Percentiles rank a stretch among this genome's conserved stretches.
Evolutionary conservation across 1,284 basidiomycete genomes (phyloP).

Genomic region (Ustilago crameri): DNA sequence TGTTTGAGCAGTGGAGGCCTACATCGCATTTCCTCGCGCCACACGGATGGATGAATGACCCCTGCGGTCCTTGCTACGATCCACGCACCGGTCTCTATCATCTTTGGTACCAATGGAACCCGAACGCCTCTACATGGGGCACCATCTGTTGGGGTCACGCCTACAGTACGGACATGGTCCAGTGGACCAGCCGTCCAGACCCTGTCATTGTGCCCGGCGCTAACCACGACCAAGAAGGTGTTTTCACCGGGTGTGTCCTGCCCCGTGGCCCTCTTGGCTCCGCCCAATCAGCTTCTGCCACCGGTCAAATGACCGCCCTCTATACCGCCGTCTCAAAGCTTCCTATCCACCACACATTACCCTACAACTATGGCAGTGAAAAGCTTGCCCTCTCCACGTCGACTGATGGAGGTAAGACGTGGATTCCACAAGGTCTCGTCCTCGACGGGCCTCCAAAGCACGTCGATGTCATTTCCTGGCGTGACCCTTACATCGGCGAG

Average conservation of each 20-base stretch:
- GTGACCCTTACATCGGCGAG: conserved; percentile 49
- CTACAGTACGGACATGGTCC: conserved; percentile 45
- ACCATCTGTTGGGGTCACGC: conserved; percentile 58
- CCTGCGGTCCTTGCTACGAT: conserved; percentile 53
- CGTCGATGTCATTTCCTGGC: conserved; percentile 52
- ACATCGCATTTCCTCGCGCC: conserved; percentile 53
- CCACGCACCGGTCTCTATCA: conserved; percentile 45
- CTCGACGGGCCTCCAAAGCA: conserved; percentile 44
- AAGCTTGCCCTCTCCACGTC: conserved; percentile 54
- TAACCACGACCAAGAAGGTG: conserved; percentile 51
- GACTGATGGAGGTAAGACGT: conserved; percentile 46
- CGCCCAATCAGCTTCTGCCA: conserved; percentile 13
- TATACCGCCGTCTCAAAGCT: conserved; percentile 58
- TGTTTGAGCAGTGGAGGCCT: conserved; percentile 49
- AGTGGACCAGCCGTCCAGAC: conserved; percentile 44
- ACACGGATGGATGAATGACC: conserved; percentile 61
- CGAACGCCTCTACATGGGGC: conserved; percentile 52
- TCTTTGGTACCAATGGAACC: conserved; percentile 58
- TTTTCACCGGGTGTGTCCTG: conserved; percentile 57
- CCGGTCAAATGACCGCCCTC: conserved; percentile 45
- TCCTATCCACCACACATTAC: conserved; percentile 53
- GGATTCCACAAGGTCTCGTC: conserved; percentile 37
- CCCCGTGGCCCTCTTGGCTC: conserved; percentile 33
- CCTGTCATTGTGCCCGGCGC: conserved; percentile 37
- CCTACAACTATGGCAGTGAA: conserved; percentile 51